Base-by-base conservation (phyloP, 176 grass and related monocot species). In the Triticum timopheevii region DNA sequence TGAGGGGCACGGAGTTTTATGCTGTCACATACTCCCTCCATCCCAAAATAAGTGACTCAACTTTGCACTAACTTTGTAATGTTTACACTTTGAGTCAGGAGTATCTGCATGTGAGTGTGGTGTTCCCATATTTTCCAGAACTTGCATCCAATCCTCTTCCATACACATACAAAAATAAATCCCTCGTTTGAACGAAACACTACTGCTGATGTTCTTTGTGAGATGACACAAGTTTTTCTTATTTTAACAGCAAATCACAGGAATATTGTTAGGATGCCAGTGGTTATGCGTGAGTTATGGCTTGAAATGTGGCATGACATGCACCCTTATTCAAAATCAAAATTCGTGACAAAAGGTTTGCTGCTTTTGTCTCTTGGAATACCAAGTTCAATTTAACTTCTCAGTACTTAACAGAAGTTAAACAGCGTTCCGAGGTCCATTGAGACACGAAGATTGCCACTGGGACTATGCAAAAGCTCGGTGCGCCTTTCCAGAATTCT, bases 251-350 rank as follows among this genome's bases (percentile, higher is more conserved):
- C 86, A 88, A 86, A 89, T 63, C 93, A 98, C 86, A 91, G 96
- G 79, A 98, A 98, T 87, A 95, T 98, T 76, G 96, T 98, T 70
- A 90, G 96, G 87, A 88, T 40, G 62, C 88, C 90, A 40, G 93
- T 98, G 62, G 75, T 96, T 67, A 98, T 98, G 96, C 93, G 96
- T 38, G 96, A 98, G 62, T 73, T 98, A 63, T 98, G 96, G 96
- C 96, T 98, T 86, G 90, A 98, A 88, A 95, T 98, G 93, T 98
- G 96, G 96, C 93, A 98, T 87, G 96, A 96, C 50, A 82, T 94
- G 78, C 96, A 98, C 87, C 92, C 90, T 58, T 71, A 95, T 17
- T 88, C 92, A 71, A 92, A 91, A 92, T 92, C 96, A 30, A 98
- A 98, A 73, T 98, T 98, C 19, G 93, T 98, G 69, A 94, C 90